Conservation (phyloP, 345 rosid genomes). For the Brassica cretica region DNA sequence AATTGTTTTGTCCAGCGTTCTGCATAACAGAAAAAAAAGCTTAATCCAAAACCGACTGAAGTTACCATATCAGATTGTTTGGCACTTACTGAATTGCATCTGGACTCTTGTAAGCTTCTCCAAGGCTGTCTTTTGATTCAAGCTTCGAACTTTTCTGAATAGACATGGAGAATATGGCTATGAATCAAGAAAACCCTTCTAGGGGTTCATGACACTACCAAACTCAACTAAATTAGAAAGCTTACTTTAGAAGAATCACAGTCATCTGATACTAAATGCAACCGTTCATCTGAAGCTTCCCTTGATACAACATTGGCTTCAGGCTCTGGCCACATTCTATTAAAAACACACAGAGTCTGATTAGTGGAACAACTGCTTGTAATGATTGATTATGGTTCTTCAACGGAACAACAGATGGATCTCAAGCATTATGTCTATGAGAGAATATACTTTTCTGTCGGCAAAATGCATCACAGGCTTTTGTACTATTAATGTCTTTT, state of each 20-base stretch:
- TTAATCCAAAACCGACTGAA: too few relatives aligned
- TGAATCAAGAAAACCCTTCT: background rate
- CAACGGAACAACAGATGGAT: background rate
- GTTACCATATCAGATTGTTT: too few relatives aligned
- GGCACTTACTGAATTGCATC: constrained; percentile 81
- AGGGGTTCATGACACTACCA: background rate
- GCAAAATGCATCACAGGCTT: background rate
- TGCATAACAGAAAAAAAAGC: too few relatives aligned
- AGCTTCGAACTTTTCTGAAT: constrained; percentile 53
- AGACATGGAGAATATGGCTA: constrained; percentile 11
- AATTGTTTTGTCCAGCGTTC: constrained; percentile 78
- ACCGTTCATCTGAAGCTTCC: constrained; percentile 52
- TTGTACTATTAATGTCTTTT: background rate
- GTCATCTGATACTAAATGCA: constrained; percentile 65
- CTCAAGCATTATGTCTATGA: background rate
- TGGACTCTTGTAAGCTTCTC: constrained; percentile 76
- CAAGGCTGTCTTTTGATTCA: constrained; percentile 55
- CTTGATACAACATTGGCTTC: constrained; percentile 57
- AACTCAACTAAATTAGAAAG: background rate
- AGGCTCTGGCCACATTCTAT: constrained; percentile 85
- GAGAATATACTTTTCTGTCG: background rate
- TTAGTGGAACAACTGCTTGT: background rate
- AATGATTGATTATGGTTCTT: background rate
- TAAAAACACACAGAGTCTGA: constrained; percentile 24
- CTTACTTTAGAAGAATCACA: constrained; percentile 70